Evolutionary conservation across 805 yeast genomes (phyloP), one percentile per base, ranked within the genome.

Genomic region (Nematodospora valgi): DNA sequence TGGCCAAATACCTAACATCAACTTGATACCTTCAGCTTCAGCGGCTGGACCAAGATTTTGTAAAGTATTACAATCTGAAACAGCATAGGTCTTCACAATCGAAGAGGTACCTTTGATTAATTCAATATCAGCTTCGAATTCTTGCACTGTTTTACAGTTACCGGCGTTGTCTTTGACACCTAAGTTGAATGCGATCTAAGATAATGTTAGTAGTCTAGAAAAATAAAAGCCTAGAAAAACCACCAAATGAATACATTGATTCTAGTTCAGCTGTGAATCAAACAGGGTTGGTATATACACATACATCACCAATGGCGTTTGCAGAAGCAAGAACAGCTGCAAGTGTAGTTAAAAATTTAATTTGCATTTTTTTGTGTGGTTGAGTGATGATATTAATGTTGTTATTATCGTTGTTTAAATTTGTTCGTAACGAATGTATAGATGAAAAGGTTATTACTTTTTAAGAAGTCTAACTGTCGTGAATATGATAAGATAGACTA

Each of bases 1-100:
- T 60, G 97, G 97, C 97, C 98, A 91, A 49, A 91, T 74, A 59
- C 97, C 97, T 28, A 86, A 68, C 59, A 86, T 76, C 29, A 85
- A 59, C 50, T 78, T 72, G 74, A 88, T 84, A 39, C 88, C 86
- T 46, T 79, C 80, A 39, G 68, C 66, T 55, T 82, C 89, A 36
- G 86, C 87, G 43, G 86, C 96, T 30, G 96, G 96, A 38, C 88
- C 95, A 46, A 91, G 68, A 53, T 70, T 70, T 65, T 82, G 76
- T 55, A 91, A 72, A 40, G 96, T 85, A 74, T 88, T 81, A 74
- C 97, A 91, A 63, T 86, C 94, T n/a, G 94, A 81, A 32, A 84
- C 88, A 20, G 97, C 93, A 59, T 87, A 91, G 24, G 91, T 84
- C 64, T 89, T 86, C 49, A 91, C 77, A 33, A 75, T 74, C 43